phyloP scores from a whole-genome alignment of 345 rosid genomes.

The Camelina sativa region DNA sequence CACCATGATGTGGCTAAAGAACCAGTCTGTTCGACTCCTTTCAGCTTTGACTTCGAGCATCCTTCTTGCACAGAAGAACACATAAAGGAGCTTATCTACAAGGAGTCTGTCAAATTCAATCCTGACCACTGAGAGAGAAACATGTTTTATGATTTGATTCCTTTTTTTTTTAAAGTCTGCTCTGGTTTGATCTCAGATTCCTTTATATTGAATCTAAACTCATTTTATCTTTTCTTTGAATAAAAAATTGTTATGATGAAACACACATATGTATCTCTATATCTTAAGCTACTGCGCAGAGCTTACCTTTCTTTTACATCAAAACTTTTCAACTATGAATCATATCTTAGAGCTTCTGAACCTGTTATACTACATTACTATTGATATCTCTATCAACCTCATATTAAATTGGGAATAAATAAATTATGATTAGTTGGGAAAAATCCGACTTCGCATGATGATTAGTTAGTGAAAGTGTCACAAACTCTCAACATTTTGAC shows the following conservation, averaged over 20 bases:
- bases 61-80: constrained; percentile 93
- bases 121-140: constrained; percentile 53
- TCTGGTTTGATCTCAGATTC: constrained; percentile 19
- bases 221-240: constrained; percentile 35
- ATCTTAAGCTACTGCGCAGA: constrained; percentile 23
- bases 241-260: constrained; percentile 36
- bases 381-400: too few species aligned
- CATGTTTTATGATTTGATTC: constrained; percentile 25
- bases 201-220: constrained; percentile 35
- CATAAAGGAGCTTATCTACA: constrained; percentile 94
- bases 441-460: too few species aligned
- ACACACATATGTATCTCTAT: constrained; percentile 15
- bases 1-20: constrained; percentile 88
- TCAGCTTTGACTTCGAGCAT: constrained; percentile 91
- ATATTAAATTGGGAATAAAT: too few species aligned
- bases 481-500: background rate
- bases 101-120: constrained; percentile 86
- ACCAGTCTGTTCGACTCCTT: constrained; percentile 80
- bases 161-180: constrained; percentile 1
- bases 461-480: too few species aligned
- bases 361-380: background rate
- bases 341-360: background rate
- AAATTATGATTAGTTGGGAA: too few species aligned
- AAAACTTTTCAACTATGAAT: constrained; percentile 9
- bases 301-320: constrained; percentile 9